Percentiles rank a stretch among this genome's conserved stretches.
phyloP scores from a whole-genome alignment of 257 asterid genomes.

The Pogostemon cablin region DNA sequence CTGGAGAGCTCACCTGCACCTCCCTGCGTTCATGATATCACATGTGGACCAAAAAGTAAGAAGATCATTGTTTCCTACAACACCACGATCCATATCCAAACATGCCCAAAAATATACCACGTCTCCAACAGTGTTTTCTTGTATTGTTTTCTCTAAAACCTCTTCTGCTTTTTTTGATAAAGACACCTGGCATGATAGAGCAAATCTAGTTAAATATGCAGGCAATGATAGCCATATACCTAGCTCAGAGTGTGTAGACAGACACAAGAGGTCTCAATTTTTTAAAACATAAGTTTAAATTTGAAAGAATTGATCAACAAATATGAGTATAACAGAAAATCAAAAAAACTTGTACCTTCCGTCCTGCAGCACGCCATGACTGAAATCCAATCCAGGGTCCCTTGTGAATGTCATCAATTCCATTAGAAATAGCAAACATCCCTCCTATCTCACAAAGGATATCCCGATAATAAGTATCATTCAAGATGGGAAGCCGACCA shows the following conservation, averaged over 20 bases:
- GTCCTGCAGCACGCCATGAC: constrained; percentile 97
- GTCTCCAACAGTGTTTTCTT: constrained; percentile 73
- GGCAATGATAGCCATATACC: constrained; percentile 6
- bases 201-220: constrained; percentile 26
- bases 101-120: constrained; percentile 84
- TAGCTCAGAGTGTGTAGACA: constrained; percentile 14
- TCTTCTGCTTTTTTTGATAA: constrained; percentile 76
- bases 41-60: constrained; percentile 98
- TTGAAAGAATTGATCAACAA: background rate
- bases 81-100: constrained; percentile 70
- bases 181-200: constrained; percentile 60
- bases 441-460: constrained; percentile 96
- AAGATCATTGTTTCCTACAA: constrained; percentile 59
- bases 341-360: constrained; percentile 54
- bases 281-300: background rate
- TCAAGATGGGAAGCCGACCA: constrained; percentile 78
- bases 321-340: constrained; percentile 9
- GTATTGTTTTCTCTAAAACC: constrained; percentile 74
- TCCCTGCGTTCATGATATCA: constrained; percentile 90
- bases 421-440: constrained; percentile 88
- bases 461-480: constrained; percentile 75
- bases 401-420: constrained; percentile 85
- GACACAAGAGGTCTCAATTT: constrained; percentile 21
- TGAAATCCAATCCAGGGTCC: constrained; percentile 99
- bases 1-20: constrained; percentile 76